A percentile compares a stretch with the other conserved stretches of the same genome.
Evolutionary conservation across 371 early-diverging fungal genomes (phyloP).

Genomic region (Dichotomocladium elegans): DNA sequence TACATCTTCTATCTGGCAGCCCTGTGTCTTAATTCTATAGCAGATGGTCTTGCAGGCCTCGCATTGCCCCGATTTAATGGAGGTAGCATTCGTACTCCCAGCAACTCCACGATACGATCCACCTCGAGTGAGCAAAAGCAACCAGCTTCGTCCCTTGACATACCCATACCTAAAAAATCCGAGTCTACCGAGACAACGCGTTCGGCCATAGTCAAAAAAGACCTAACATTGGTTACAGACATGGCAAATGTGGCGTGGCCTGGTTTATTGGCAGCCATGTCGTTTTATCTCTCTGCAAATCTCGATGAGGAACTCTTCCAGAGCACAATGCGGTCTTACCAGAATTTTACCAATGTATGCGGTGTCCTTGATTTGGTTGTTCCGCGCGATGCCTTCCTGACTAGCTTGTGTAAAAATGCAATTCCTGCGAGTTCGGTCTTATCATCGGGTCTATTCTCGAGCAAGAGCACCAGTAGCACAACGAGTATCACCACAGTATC

Average conservation of each 20-base stretch:
- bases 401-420: conserved; percentile 75
- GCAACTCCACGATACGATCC: conserved; percentile 6
- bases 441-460: conserved; percentile 30
- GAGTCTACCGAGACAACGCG: background rate
- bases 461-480: conserved; percentile 21
- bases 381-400: conserved; percentile 84
- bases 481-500: conserved; percentile 16
- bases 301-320: conserved; percentile 87
- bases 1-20: conserved; percentile 82
- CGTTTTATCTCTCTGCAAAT: conserved; percentile 70
- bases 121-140: background rate
- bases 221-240: conserved; percentile 65
- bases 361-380: conserved; percentile 79
- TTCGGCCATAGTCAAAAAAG: conserved; percentile 31
- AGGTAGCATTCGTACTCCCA: conserved; percentile 12
- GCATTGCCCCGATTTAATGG: conserved; percentile 62
- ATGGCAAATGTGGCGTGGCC: conserved; percentile 85
- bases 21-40: conserved; percentile 62
- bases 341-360: conserved; percentile 75
- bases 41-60: conserved; percentile 68
- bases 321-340: conserved; percentile 65
- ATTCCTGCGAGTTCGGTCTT: conserved; percentile 59
- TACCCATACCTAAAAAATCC: too few relatives aligned
- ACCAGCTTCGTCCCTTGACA: background rate
- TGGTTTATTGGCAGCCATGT: conserved; percentile 76